Evolutionary conservation across 2,329 filamentous ascomycete genomes (phyloP).

Genomic region (Pseudovirgaria hyperparasitica): DNA sequence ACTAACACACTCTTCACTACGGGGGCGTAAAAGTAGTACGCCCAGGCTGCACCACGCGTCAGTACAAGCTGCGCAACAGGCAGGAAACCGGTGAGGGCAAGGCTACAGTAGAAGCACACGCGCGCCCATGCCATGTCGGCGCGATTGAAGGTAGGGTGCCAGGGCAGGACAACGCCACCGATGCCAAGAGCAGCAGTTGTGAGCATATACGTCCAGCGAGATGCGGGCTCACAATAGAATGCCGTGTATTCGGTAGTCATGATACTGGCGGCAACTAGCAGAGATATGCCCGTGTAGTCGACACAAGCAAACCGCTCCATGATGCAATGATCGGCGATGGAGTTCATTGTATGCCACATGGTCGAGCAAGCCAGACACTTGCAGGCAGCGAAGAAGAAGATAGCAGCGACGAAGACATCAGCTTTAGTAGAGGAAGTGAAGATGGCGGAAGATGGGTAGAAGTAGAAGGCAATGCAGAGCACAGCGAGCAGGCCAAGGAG

Average conservation of each 20-base stretch:
- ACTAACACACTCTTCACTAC: slow-evolving; percentile 77
- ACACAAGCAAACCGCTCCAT: slow-evolving; percentile 96
- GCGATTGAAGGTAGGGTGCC: slow-evolving; percentile 92
- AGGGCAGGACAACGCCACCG: slow-evolving; percentile 81
- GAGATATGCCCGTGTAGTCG: slow-evolving; percentile 93
- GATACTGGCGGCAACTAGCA: slow-evolving; percentile 90
- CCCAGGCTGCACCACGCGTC: slow-evolving; percentile 66
- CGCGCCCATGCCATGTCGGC: slow-evolving; percentile 85
- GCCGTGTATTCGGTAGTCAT: slow-evolving; percentile 98
- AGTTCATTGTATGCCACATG: slow-evolving; percentile 98
- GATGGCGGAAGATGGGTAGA: slow-evolving; percentile 79
- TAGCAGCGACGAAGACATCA: slow-evolving; percentile 79
- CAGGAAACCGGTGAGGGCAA: slow-evolving; percentile 78
- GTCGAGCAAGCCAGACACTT: slow-evolving; percentile 92
- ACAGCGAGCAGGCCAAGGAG: slow-evolving; percentile 80
- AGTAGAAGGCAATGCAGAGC: slow-evolving; percentile 82
- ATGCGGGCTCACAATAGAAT: slow-evolving; percentile 91
- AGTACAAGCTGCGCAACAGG: slow-evolving; percentile 74
- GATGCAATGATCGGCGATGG: slow-evolving; percentile 76
- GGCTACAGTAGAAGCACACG: slow-evolving; percentile 79
- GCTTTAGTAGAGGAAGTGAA: slow-evolving; percentile 77
- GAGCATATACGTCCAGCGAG: slow-evolving; percentile 74
- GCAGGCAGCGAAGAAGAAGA: slow-evolving; percentile 93
- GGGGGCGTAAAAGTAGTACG: slow-evolving; percentile 79
- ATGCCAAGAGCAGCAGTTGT: slow-evolving; percentile 71